A percentile compares a stretch with the other conserved stretches of the same genome.
Conservation (phyloP, 257 asterid genomes). For the Primulina tabacum region DNA sequence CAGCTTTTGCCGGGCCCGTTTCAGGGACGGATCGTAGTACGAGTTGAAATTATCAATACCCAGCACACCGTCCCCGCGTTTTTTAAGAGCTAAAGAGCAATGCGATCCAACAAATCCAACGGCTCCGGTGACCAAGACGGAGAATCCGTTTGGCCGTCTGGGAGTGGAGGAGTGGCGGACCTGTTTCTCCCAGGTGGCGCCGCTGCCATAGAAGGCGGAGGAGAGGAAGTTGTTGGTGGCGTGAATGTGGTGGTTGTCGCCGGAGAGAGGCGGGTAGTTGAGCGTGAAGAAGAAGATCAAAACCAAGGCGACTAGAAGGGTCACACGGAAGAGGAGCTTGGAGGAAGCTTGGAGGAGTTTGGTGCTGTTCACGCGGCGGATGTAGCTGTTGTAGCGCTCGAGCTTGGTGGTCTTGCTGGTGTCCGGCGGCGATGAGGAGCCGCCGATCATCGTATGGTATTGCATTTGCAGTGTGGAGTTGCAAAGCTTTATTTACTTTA, state of each 20-base stretch:
- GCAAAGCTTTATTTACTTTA: too few relatives aligned
- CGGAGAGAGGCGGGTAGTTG: conserved; percentile 59
- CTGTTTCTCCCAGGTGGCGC: conserved; percentile 76
- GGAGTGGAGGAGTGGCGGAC: conserved; percentile 88
- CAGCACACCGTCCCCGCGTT: conserved; percentile 87
- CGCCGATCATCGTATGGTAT: conserved; percentile 34
- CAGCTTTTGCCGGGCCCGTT: conserved; percentile 57
- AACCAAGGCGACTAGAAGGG: conserved; percentile 71
- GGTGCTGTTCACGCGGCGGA: conserved; percentile 70
- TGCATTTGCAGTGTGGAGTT: conserved; percentile 29
- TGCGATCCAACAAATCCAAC: conserved; percentile 92
- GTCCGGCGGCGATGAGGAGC: conserved; percentile 42
- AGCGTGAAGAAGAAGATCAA: conserved; percentile 77
- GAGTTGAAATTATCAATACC: conserved; percentile 89
- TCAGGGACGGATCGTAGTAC: conserved; percentile 76
- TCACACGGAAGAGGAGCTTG: conserved; percentile 79
- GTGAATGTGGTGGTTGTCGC: conserved; percentile 37
- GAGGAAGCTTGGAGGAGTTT: conserved; percentile 81
- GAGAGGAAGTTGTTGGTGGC: conserved; percentile 55
- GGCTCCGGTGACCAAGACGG: conserved; percentile 88
- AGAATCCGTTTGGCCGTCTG: conserved; percentile 70
- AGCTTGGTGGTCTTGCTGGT: conserved; percentile 63
- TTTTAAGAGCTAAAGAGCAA: conserved; percentile 68
- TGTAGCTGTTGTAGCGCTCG: conserved; percentile 74
- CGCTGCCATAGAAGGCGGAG: conserved; percentile 65